Evolutionary conservation across 805 yeast species (phyloP), one percentile per base, ranked within the genome.

Genomic region (Kluyveromyces wickerhamii): DNA sequence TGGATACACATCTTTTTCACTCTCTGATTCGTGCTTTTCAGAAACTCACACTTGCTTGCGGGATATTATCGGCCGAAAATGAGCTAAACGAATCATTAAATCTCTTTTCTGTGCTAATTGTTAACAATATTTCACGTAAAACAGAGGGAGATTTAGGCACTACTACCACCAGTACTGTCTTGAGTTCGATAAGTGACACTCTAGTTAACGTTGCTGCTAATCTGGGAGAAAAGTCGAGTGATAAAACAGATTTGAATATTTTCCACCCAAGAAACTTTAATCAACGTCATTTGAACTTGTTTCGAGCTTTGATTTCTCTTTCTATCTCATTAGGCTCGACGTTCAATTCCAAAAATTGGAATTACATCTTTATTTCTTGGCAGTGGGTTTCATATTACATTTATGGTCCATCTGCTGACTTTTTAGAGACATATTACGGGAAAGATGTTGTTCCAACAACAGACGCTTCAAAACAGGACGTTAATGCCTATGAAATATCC

Each of bases 241-340:
- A 32, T 4, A 11, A 10, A 13, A 18, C 25, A 2, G 32, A 25
- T 7, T 22, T 13, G 19, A 18, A 21, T 13, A 19, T 15, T 12
- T 26, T 35, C 8, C 66, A 67, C 29, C 49, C 70, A 1, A 59
- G 81, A 39, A 51, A 53, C 21, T 62, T 83, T 28, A 74, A 77
- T 39, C 66, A 83, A 1, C 69, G 94, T 35, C 86, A 84, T 41
- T 68, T 84, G 1, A 67, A 79, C 7, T 76, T 95, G 44, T 72
- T 86, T 25, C 66, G 95, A 32, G 96, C 95, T 0, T 57, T 89
- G 24, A 62, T 79, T 3, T 82, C 85, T 40, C 62, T 89, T 32
- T 87, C 89, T 0, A 69, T 78, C 3, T 82, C 95, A 0, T 58
- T 89, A n/a, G 96, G 96, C 0, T 72, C 88, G 1, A 71, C 77